Evolutionary conservation across 2,329 filamentous ascomycete species (phyloP), one percentile per base, ranked within the genome.

Genomic region (Aspergillus aculeatus): DNA sequence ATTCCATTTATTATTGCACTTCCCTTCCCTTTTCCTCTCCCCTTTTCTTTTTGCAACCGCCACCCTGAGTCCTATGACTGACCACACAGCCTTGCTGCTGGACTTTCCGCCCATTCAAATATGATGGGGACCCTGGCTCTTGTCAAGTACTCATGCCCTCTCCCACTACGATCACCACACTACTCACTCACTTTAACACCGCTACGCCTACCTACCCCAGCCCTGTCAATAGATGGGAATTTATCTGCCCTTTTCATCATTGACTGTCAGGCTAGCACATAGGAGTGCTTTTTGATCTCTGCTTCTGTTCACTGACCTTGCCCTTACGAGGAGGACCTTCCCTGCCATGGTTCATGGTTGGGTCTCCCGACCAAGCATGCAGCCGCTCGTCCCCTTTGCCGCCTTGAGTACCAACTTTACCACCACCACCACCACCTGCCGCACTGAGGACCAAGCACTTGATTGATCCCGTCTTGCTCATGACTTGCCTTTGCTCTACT

Each of bases 401-500:
- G 41, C 58, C 58, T 60, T 32, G 50, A 32, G 19, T 54, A 49
- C 58, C 53, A 16, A 35, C 32, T 35, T 16, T 54, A 49, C 58
- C 53, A 57, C 44, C 24, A 10, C 31, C 53, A 57, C 44, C 23
- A 10, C 31, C 53, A 57, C 44, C 23, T 9, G 32, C 53, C 14
- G 32, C 51, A 48, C 35, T 12, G 57, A 24, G 14, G 31, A 26
- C 14, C 16, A 44, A 19, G 5, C 50, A 50, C 32, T 60, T 32
- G 29, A 47, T 26, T 16, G 38, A 19, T 29, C 31, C 14, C 4
- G 32, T 58, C 26, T 29, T 60, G 58, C 58, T 60, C 58, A 60
- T 52, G 24, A 31, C 50, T 47, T 49, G 50, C 54, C 47, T 57
- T 60, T 57, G 58, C 50, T 60, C 54, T 47, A 35, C 23, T 54